A percentile compares a stretch with the other conserved stretches of the same genome.
Evolutionary conservation across 2,329 filamentous ascomycete genomes (phyloP).

Genomic region (Rhynchosporium secalis): DNA sequence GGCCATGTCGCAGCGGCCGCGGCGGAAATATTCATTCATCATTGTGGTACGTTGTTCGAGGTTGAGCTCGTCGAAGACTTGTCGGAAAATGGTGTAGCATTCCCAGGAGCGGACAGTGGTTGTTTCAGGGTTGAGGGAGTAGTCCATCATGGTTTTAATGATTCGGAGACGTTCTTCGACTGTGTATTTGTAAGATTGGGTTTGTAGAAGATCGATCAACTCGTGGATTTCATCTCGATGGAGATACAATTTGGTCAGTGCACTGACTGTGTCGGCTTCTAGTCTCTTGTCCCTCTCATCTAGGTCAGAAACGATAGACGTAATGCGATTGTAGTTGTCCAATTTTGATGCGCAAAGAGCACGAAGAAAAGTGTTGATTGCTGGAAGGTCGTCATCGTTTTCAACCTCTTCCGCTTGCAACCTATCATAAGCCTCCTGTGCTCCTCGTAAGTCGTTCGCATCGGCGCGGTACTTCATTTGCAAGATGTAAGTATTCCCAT

Average conservation of each 20-base stretch:
- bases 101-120: slow-evolving; percentile 66
- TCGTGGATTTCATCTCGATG: slow-evolving; percentile 75
- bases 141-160: slow-evolving; percentile 64
- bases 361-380: slow-evolving; percentile 71
- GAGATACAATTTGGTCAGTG: slow-evolving; percentile 73
- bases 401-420: slow-evolving; percentile 57
- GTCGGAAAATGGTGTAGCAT: slow-evolving; percentile 63
- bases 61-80: slow-evolving; percentile 67
- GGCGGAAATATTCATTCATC: slow-evolving; percentile 80
- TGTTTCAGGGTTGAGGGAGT: slow-evolving; percentile 62
- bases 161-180: slow-evolving; percentile 67
- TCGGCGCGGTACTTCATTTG: slow-evolving; percentile 76
- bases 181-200: slow-evolving; percentile 70
- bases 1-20: slow-evolving; percentile 80
- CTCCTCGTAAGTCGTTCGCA: slow-evolving; percentile 70
- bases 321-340: slow-evolving; percentile 68
- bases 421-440: slow-evolving; percentile 63
- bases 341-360: slow-evolving; percentile 62
- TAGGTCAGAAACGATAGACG: slow-evolving; percentile 70
- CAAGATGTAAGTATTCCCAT: slow-evolving; percentile 70
- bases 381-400: slow-evolving; percentile 58
- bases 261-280: slow-evolving; percentile 71
- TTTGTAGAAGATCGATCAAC: slow-evolving; percentile 77
- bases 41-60: slow-evolving; percentile 65
- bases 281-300: slow-evolving; percentile 69